Conservation (phyloP, 2,329 filamentous ascomycete species). For the Aureobasidium lini region DNA sequence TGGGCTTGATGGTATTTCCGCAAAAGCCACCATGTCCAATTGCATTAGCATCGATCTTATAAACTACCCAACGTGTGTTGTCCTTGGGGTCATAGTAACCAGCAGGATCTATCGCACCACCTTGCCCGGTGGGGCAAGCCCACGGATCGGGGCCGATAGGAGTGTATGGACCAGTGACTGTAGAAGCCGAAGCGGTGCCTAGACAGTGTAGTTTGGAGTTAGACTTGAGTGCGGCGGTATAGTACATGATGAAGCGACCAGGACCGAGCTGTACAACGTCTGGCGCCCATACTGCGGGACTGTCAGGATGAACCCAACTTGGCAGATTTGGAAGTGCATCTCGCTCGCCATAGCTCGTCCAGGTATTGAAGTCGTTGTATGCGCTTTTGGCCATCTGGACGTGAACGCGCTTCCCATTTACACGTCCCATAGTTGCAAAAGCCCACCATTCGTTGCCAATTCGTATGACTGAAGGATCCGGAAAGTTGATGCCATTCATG, state of each 20-base stretch:
- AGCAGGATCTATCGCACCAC: conserved; percentile 25
- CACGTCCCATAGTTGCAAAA: conserved; percentile 25
- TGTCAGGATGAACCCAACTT: conserved; percentile 21
- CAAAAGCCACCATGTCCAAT: conserved; percentile 19
- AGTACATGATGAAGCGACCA: conserved; percentile 25
- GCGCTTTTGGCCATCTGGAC: conserved; percentile 29
- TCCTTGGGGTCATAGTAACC: conserved; percentile 20
- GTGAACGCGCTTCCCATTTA: conserved; percentile 20
- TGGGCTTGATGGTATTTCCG: conserved; percentile 15
- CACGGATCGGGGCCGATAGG: conserved; percentile 21
- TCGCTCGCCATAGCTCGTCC: conserved; percentile 20
- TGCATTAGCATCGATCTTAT: conserved; percentile 19
- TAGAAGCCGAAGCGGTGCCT: conserved; percentile 20
- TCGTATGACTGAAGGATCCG: conserved; percentile 28
- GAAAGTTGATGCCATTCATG: conserved; percentile 16
- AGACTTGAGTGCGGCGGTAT: conserved; percentile 19
- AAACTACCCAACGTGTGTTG: conserved; percentile 18
- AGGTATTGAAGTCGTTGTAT: conserved; percentile 24
- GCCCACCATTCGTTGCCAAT: conserved; percentile 30
- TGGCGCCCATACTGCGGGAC: conserved; percentile 28
- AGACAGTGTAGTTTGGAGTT: conserved; percentile 22
- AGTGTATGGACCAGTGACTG: conserved; percentile 23
- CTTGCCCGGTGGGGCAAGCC: conserved; percentile 21
- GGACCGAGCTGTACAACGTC: conserved; percentile 23
- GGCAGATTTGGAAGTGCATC: conserved; percentile 28